Conservation (phyloP, 2,329 filamentous ascomycete species). For the Emergomyces orientalis region DNA sequence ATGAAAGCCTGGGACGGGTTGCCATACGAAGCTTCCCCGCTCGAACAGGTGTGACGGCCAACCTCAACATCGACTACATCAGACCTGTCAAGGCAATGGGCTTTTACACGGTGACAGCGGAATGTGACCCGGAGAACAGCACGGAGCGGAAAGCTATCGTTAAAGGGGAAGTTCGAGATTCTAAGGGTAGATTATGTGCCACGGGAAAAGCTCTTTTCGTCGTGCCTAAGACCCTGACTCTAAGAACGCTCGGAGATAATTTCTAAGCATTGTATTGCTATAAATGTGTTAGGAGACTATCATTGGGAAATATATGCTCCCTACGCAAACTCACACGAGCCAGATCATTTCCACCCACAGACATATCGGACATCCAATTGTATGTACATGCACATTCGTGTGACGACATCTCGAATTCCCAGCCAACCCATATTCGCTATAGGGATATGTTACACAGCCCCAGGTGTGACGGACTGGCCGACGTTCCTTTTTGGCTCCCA, state of each 20-base stretch:
- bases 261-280: conserved; percentile 25
- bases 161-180: conserved; percentile 27
- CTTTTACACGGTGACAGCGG: conserved; percentile 53
- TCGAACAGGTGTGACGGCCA: conserved; percentile 48
- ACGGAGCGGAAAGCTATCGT: conserved; percentile 33
- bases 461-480: too few species aligned
- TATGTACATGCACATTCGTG: too few species aligned
- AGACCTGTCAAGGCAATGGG: conserved; percentile 49
- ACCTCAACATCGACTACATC: conserved; percentile 53
- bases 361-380: too few species aligned
- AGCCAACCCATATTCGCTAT: too few species aligned
- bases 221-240: conserved; percentile 43
- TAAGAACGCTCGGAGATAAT: conserved; percentile 32
- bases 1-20: conserved; percentile 60
- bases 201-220: conserved; percentile 52
- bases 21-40: conserved; percentile 43
- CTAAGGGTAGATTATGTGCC: conserved; percentile 48
- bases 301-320: neutral
- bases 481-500: too few species aligned
- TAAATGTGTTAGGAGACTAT: neutral
- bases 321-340: too few species aligned
- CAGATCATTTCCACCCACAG: too few species aligned
- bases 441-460: too few species aligned
- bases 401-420: too few species aligned
- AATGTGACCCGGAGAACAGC: conserved; percentile 34